Evolutionary conservation across 352 stramenopile genomes (phyloP), one percentile per base, ranked within the genome.

Genomic region (Phytophthora fragariaefolia): DNA sequence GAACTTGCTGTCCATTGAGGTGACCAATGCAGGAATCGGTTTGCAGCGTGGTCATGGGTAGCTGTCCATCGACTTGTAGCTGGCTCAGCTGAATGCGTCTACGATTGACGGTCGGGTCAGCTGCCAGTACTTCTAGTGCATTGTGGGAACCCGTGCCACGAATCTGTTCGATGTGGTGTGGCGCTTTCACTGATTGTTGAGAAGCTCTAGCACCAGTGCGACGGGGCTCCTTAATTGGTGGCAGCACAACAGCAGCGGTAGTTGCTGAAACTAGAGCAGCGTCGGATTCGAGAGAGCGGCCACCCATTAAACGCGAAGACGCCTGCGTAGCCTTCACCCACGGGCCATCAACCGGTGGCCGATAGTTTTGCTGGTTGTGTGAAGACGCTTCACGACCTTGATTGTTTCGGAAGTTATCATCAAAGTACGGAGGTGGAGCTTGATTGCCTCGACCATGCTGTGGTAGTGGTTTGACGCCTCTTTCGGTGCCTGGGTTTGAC

Each of bases 41-140:
- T n/a, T 70, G 60, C 0, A 70, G 60, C n/a, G 66, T 70, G 13
- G 60, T 66, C 66, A 66, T 70, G 13, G 66, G 60, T 18, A 74
- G 54, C 30, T 74, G 66, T 27, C 56, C 50, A 15, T 70, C 53
- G 17, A 70, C 55, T 52, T 66, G 47, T 4, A 74, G 15, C 17
- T 62, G 38, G 20, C 55, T 45, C 0, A 74, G 32, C 26, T 58
- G 47, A 20, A 74, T 22, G n/a, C 53, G 66, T 48, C 60, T 56
- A 17, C 49, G 38, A 27, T 40, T 9, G 17, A 74, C 22, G 26
- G 17, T 70, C 7, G 60, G 49, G 18, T 74, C 49, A 10, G 42
- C 22, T 23, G 27, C 66, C 23, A 74, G 43, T 2, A 66, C 42
- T 59, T 50, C 43, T 22, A 74, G 43, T 1, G 55, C 66, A 20